phyloP scores from a whole-genome alignment of 2,329 filamentous ascomycete genomes.

The Fonsecaea erecta region DNA sequence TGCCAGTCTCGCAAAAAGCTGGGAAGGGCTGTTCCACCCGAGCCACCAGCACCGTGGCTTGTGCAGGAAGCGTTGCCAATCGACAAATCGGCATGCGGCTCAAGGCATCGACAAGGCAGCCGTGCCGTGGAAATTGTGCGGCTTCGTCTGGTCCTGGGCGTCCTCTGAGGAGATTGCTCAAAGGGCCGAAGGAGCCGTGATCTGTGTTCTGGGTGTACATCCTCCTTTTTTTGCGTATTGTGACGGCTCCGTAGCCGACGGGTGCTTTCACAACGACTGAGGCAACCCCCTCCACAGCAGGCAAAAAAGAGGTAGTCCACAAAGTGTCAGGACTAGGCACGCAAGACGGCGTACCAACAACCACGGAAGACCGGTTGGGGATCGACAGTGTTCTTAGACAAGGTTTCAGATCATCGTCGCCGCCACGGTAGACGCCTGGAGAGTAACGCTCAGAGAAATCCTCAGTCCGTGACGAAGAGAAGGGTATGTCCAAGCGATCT shows the following conservation, averaged over 20 bases:
- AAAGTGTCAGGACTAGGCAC: neutral
- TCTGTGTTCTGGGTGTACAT: neutral
- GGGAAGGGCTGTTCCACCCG: neutral
- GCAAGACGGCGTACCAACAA: neutral
- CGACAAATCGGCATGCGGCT: neutral
- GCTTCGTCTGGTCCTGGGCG: neutral
- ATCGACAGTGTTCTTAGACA: neutral
- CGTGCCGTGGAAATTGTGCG: neutral
- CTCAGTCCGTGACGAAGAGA: neutral
- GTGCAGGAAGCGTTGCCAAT: neutral
- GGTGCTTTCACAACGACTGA: neutral
- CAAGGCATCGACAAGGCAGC: neutral
- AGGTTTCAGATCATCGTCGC: conserved; percentile 1
- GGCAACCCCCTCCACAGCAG: neutral
- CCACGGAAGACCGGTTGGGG: neutral
- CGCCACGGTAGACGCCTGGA: neutral
- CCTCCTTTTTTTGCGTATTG: neutral
- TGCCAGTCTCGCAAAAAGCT: neutral
- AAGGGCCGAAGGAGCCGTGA: neutral
- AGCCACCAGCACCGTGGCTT: neutral
- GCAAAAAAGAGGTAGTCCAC: neutral
- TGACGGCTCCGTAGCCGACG: neutral
- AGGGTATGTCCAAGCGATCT: neutral
- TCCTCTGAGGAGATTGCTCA: neutral
- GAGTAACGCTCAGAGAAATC: neutral